Conservation (phyloP, 495 filamentous ascomycete genomes). For the Podospora bellae-mahoneyi region DNA sequence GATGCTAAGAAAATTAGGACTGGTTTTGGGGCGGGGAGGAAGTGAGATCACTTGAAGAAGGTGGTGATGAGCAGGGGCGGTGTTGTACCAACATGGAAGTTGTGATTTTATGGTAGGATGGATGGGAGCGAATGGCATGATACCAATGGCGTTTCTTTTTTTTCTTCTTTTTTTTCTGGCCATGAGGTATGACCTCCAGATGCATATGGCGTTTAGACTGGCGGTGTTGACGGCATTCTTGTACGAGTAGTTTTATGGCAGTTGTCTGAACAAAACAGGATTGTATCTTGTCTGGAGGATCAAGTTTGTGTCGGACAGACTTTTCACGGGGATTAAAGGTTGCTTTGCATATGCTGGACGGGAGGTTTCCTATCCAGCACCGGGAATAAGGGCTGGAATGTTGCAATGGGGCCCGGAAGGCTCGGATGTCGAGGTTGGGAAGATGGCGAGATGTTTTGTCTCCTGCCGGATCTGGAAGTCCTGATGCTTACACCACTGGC, state of each 20-base stretch:
- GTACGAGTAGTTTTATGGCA: not conserved
- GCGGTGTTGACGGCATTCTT: not conserved
- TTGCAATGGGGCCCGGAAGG: not conserved
- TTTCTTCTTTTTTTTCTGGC: not conserved
- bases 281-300: not conserved
- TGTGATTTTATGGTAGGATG: slow-evolving; percentile 5
- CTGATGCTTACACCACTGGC: slow-evolving; percentile 5
- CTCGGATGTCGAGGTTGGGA: not conserved
- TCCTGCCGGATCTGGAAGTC: slow-evolving; percentile 1
- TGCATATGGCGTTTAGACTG: not conserved
- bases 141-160: slow-evolving; percentile 13
- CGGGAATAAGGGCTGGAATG: not conserved
- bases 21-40: slow-evolving; percentile 50
- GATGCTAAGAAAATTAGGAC: slow-evolving; percentile 51
- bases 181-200: not conserved
- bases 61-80: not conserved
- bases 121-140: slow-evolving; percentile 7
- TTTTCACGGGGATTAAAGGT: too few relatives aligned
- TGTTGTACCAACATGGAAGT: not conserved
- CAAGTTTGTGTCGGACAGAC: too few relatives aligned
- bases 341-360: too few relatives aligned
- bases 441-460: slow-evolving; percentile 3
- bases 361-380: too few relatives aligned
- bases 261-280: not conserved
- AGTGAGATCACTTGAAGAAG: slow-evolving; percentile 27